Conservation (phyloP, 495 filamentous ascomycete genomes). For the Cercophora scortea region DNA sequence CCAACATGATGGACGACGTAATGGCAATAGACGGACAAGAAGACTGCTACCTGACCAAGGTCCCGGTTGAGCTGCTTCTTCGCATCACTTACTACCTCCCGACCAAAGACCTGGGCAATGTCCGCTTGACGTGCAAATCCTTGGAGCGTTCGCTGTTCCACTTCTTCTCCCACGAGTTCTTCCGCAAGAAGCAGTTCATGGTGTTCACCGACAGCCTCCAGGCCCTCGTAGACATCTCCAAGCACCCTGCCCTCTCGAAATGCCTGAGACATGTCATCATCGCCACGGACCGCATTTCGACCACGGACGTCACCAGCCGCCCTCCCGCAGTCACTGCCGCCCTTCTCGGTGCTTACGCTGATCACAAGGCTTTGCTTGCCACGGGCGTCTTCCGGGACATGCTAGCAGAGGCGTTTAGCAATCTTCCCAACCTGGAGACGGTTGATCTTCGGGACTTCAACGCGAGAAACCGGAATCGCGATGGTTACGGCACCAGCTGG, state of each 20-base stretch:
- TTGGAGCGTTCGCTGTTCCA: conserved; percentile 36
- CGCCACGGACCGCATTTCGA: conserved; percentile 22
- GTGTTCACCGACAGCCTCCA: conserved; percentile 38
- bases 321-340: no score
- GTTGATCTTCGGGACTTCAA: conserved; percentile 45
- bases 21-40: conserved; percentile 2
- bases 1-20: neutral
- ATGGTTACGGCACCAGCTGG: conserved; percentile 18
- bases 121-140: conserved; percentile 37
- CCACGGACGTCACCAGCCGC: no score
- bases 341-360: neutral
- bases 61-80: conserved; percentile 34
- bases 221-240: conserved; percentile 46
- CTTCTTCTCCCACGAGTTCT: conserved; percentile 45
- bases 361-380: conserved; percentile 24
- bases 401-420: conserved; percentile 41
- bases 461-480: conserved; percentile 21
- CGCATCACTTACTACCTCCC: conserved; percentile 33
- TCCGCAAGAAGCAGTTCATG: conserved; percentile 50
- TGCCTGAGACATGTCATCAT: conserved; percentile 42
- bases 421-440: conserved; percentile 37
- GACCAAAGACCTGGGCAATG: conserved; percentile 36
- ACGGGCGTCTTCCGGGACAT: conserved; percentile 35
- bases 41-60: neutral
- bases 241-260: conserved; percentile 30